Evolutionary conservation across 176 grass and related monocot species (phyloP).

Genomic region (Aegilops speltoides): DNA sequence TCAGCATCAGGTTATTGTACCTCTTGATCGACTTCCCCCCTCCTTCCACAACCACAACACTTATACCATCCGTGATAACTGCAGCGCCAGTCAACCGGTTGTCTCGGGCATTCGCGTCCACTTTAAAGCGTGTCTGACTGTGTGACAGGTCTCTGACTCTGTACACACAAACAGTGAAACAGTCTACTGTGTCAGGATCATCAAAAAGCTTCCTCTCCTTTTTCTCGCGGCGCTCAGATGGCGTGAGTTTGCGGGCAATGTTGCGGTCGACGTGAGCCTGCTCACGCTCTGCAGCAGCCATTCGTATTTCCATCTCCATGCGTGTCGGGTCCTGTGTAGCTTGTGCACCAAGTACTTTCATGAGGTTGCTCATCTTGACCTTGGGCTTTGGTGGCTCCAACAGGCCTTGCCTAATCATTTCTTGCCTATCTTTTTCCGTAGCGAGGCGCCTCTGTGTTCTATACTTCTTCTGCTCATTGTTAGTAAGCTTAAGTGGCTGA

Average conservation of each 20-base stretch:
- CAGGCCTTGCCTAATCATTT: constrained; percentile 98
- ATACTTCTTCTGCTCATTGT: constrained; percentile 95
- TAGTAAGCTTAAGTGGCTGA: constrained; percentile 90
- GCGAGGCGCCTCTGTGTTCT: constrained; percentile 92
- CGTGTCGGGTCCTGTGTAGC: constrained; percentile 88
- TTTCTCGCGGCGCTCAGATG: constrained; percentile 76
- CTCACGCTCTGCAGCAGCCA: constrained; percentile 86
- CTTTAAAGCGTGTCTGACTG: constrained; percentile 82
- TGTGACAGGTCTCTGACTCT: constrained; percentile 80
- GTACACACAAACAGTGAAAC: constrained; percentile 70
- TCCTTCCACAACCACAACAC: constrained; percentile 92
- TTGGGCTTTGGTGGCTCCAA: constrained; percentile 94
- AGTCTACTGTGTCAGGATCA: constrained; percentile 66
- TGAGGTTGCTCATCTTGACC: constrained; percentile 99
- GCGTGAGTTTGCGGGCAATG: constrained; percentile 86
- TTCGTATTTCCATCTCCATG: constrained; percentile 84
- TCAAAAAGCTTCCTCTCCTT: constrained; percentile 91
- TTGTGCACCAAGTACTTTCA: constrained; percentile 87
- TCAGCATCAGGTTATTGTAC: constrained; percentile 88
- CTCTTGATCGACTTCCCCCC: constrained; percentile 89
- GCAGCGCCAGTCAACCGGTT: constrained; percentile 70
- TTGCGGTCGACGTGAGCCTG: constrained; percentile 91
- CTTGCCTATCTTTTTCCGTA: constrained; percentile 93
- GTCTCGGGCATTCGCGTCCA: constrained; percentile 87
- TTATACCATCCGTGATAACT: constrained; percentile 69